These are phyloP conservation scores for Starmera stellimalicola DNA, from an alignment of 1,139 yeast genomes.

Conservation along the genomic window DNA sequence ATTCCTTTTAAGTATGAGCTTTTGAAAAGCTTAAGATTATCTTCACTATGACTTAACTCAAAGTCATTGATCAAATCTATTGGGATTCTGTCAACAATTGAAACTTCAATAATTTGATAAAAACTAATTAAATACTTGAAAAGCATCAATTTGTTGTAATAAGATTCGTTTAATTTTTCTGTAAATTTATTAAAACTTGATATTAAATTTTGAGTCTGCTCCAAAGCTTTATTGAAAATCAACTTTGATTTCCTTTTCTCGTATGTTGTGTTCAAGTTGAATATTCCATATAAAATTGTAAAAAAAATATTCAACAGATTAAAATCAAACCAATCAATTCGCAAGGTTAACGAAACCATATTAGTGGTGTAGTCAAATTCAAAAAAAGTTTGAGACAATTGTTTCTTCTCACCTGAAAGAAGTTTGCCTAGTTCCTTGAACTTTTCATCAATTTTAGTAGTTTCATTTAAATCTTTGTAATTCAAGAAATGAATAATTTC, in stretches of 20 bases:
- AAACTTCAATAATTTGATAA: conserved; percentile 9
- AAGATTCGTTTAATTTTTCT: background rate
- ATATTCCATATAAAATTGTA: conserved; percentile 8
- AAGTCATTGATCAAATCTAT: background rate
- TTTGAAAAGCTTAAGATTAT: background rate
- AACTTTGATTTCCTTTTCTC: conserved; percentile 13
- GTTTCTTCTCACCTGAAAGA: background rate
- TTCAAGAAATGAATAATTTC: background rate
- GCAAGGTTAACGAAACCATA: background rate
- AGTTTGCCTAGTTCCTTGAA: background rate
- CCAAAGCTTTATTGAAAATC: conserved; percentile 5
- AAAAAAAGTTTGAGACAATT: background rate
- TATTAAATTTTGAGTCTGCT: conserved; percentile 3
- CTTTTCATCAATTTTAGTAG: background rate
- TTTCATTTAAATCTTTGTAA: background rate
- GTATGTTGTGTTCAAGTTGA: conserved; percentile 9
- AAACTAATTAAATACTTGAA: conserved; percentile 5
- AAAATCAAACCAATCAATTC: conserved; percentile 6
- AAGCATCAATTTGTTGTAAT: background rate
- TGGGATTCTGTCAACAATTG: conserved; percentile 7
- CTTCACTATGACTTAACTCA: no score
- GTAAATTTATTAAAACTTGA: background rate
- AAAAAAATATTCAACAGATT: conserved; percentile 4
- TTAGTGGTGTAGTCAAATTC: background rate
- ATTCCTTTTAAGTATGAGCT: background rate